A percentile compares a stretch with the other conserved stretches of the same genome.
Conservation (phyloP, 441 rosid species). For the Syzygium syzygioides region DNA sequence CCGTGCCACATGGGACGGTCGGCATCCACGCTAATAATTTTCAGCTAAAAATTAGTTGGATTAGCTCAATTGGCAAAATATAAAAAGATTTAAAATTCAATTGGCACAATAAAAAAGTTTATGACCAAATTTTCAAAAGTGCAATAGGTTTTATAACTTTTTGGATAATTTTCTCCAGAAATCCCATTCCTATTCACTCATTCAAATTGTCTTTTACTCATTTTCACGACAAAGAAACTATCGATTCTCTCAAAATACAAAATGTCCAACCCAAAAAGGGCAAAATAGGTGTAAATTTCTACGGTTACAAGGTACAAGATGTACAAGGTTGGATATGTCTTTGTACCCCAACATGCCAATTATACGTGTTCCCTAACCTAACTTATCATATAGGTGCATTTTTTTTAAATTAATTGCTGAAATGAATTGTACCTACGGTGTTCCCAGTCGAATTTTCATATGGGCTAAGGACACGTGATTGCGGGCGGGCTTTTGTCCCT, state of each 20-base stretch:
- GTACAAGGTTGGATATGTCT: neutral
- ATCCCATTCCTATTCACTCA: neutral
- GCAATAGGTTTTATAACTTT: too few species aligned
- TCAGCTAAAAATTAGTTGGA: too few species aligned
- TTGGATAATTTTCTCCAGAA: too few species aligned
- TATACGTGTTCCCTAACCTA: neutral
- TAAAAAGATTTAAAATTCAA: too few species aligned
- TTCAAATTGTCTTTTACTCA: neutral
- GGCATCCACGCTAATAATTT: accelerated
- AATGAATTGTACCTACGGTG: neutral
- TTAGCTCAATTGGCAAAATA: too few species aligned
- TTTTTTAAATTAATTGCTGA: neutral
- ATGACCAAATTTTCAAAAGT: too few species aligned
- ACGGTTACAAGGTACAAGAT: neutral
- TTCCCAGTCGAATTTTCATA: neutral
- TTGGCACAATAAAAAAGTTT: too few species aligned
- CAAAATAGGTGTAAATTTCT: neutral
- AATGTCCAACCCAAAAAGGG: accelerated
- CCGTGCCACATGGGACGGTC: accelerated
- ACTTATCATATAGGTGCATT: neutral
- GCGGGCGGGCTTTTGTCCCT: neutral
- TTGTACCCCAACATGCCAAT: neutral
- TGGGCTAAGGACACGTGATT: neutral
- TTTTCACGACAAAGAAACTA: neutral
- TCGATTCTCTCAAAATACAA: neutral